Conservation (phyloP, 306 rosid species). For the Quercus cerris region DNA sequence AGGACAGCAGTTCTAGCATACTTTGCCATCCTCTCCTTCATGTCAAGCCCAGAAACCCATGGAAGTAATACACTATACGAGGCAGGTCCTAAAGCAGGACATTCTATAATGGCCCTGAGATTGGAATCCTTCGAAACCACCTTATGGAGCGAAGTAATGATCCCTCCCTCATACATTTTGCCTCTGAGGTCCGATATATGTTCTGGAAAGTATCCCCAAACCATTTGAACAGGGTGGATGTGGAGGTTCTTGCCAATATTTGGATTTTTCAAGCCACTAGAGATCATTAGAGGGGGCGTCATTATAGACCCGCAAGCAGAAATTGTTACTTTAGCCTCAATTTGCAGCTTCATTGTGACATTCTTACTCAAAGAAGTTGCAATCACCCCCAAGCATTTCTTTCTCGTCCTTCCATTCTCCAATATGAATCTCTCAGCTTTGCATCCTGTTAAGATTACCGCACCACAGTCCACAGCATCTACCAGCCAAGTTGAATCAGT, state of each 20-base stretch:
- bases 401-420: constrained; percentile 35
- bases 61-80: constrained; percentile 61
- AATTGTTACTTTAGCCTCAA: constrained; percentile 72
- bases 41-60: constrained; percentile 71
- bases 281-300: constrained; percentile 75
- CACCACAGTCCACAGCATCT: constrained; percentile 69
- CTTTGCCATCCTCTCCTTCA: constrained; percentile 63
- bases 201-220: constrained; percentile 88
- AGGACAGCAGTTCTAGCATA: constrained; percentile 70
- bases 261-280: constrained; percentile 71
- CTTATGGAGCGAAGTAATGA: constrained; percentile 78
- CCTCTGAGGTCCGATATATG: constrained; percentile 43
- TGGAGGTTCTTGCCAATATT: constrained; percentile 81
- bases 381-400: constrained; percentile 65
- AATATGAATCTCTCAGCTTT: constrained; percentile 69
- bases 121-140: constrained; percentile 40
- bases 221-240: constrained; percentile 68
- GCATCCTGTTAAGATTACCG: constrained; percentile 80
- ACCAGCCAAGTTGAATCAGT: constrained; percentile 80
- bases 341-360: constrained; percentile 57
- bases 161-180: constrained; percentile 64
- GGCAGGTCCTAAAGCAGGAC: constrained; percentile 74
- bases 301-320: constrained; percentile 75
- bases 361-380: constrained; percentile 46
- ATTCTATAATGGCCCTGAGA: constrained; percentile 55